These are phyloP conservation scores for Trichoderma harzianum DNA, from an alignment of 2,329 filamentous ascomycete species.

Conservation along the genomic window DNA sequence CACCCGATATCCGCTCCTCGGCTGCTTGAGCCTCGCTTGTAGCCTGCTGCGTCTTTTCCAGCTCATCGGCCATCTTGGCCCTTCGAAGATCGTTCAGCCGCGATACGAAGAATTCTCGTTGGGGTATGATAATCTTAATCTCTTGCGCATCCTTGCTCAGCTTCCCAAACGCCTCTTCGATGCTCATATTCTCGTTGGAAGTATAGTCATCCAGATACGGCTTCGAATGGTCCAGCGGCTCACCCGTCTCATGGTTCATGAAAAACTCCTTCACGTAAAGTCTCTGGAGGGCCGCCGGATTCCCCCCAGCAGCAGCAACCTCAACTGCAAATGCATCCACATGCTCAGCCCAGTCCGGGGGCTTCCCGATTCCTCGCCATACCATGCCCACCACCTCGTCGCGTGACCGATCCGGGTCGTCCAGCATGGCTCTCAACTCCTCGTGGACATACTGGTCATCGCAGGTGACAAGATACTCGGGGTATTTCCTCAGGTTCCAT, in stretches of 20 bases:
- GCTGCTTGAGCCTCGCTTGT: slow-evolving; percentile 34
- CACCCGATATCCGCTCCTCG: slow-evolving; percentile 28
- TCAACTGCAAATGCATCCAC: slow-evolving; percentile 35
- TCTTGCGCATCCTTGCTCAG: slow-evolving; percentile 33
- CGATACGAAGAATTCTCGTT: slow-evolving; percentile 37
- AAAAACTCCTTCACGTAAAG: slow-evolving; percentile 44
- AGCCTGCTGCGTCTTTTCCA: slow-evolving; percentile 38
- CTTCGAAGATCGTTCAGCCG: slow-evolving; percentile 47
- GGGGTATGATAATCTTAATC: slow-evolving; percentile 30
- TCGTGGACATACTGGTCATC: slow-evolving; percentile 30
- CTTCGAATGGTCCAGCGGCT: slow-evolving; percentile 32
- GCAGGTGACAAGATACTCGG: slow-evolving; percentile 36
- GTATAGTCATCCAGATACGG: slow-evolving; percentile 41
- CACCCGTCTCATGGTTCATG: slow-evolving; percentile 34
- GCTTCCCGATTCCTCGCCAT: slow-evolving; percentile 36
- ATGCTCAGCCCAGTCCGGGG: slow-evolving; percentile 30
- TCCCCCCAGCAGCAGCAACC: slow-evolving; percentile 31
- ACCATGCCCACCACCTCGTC: slow-evolving; percentile 38
- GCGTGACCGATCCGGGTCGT: slow-evolving; percentile 37
- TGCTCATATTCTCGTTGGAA: slow-evolving; percentile 25
- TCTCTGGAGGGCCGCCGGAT: slow-evolving; percentile 34
- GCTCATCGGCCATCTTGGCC: slow-evolving; percentile 49
- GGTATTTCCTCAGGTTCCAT: slow-evolving; percentile 39
- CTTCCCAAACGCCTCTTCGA: slow-evolving; percentile 35
- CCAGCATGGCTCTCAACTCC: slow-evolving; percentile 35